Evolutionary conservation across 768 basidiomycete genomes (phyloP).

Genomic region (Lenzites betulinus): DNA sequence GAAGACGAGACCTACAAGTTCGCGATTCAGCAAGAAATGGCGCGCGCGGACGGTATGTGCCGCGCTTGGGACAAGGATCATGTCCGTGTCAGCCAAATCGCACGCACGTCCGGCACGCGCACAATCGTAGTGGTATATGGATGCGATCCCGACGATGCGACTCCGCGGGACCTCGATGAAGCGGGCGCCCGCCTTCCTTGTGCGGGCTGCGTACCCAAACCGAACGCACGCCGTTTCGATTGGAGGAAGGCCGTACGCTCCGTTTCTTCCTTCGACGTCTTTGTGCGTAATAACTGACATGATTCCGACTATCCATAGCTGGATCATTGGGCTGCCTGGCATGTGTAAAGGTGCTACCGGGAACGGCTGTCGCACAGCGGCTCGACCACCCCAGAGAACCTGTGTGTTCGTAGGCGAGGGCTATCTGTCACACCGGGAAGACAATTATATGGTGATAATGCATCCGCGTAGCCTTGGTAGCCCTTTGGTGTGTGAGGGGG

Average conservation of each 20-base stretch:
- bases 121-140: constrained; percentile 8
- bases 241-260: constrained; percentile 4
- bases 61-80: background rate
- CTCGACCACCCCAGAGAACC: no score
- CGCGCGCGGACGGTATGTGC: background rate
- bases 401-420: no score
- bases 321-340: background rate
- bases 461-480: no score
- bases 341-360: no score
- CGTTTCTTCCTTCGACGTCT: background rate
- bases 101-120: background rate
- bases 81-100: background rate
- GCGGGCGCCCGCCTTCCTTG: constrained; percentile 3
- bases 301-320: background rate
- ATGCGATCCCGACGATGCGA: background rate
- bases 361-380: no score
- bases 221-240: background rate
- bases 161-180: background rate
- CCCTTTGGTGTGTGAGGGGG: no score
- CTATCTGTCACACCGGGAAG: no score
- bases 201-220: background rate
- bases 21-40: background rate
- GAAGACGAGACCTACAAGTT: background rate
- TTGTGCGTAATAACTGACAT: background rate
- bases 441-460: no score